Evolutionary conservation across 129 eudicot species (phyloP).

Genomic region (Pulicaria dysenterica): DNA sequence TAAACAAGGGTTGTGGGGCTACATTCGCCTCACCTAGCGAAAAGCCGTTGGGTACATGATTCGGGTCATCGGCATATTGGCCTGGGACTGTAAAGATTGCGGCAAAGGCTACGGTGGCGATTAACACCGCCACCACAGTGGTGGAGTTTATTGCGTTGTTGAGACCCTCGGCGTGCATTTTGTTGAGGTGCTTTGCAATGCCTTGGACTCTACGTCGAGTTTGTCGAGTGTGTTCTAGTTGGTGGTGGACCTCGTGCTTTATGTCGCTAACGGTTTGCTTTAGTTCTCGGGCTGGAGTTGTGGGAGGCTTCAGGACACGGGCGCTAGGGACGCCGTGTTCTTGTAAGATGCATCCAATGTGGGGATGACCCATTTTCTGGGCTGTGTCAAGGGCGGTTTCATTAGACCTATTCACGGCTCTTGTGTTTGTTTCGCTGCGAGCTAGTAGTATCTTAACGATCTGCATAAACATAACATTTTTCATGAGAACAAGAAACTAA

Average conservation of each 20-base stretch:
- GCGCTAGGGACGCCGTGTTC: constrained; percentile 72
- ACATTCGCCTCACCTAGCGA: constrained; percentile 86
- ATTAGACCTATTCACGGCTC: constrained; percentile 63
- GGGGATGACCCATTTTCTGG: constrained; percentile 55
- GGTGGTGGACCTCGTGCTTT: constrained; percentile 90
- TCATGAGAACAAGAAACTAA: not conserved
- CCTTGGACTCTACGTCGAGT: constrained; percentile 83
- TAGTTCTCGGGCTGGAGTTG: constrained; percentile 74
- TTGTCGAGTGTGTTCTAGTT: constrained; percentile 89
- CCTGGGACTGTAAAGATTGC: constrained; percentile 96
- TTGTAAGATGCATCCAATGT: constrained; percentile 53
- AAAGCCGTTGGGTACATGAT: constrained; percentile 51
- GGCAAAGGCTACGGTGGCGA: constrained; percentile 94
- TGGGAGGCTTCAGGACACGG: constrained; percentile 45
- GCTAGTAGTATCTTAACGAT: constrained; percentile 61
- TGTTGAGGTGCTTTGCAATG: constrained; percentile 81
- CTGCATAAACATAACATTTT: constrained; percentile 40
- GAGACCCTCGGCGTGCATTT: constrained; percentile 91
- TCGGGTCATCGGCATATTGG: constrained; percentile 77
- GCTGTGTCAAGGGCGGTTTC: constrained; percentile 94
- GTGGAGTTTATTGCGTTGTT: constrained; percentile 97
- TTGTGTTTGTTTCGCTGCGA: constrained; percentile 52
- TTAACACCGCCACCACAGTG: constrained; percentile 92
- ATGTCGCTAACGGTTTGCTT: constrained; percentile 97
- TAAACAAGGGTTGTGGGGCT: constrained; percentile 52